Conservation (phyloP, 352 stramenopile species). For the Phytophthora ohioensis region DNA sequence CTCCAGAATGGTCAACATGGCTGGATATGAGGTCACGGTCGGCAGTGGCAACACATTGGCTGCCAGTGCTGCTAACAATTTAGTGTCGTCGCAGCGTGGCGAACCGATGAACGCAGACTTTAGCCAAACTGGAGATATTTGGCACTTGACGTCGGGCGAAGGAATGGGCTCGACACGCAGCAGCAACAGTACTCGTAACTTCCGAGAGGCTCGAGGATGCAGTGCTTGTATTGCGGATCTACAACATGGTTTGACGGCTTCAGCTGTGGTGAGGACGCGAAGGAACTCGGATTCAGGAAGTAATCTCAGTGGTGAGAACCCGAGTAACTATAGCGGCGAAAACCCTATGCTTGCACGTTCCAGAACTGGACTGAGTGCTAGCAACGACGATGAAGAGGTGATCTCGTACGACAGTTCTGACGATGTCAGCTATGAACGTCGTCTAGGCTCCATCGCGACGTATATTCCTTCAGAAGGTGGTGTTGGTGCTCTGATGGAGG, state of each 20-base stretch:
- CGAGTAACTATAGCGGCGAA: constrained; percentile 22
- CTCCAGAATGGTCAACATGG: constrained; percentile 64
- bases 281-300: constrained; percentile 29
- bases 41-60: constrained; percentile 34
- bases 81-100: constrained; percentile 20
- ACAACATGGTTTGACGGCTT: constrained; percentile 37
- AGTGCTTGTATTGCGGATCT: constrained; percentile 48
- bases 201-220: constrained; percentile 39
- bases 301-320: constrained; percentile 25
- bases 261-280: constrained; percentile 17
- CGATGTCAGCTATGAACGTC: constrained; percentile 42
- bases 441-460: constrained; percentile 42
- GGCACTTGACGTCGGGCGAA: constrained; percentile 19
- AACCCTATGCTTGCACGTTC: constrained; percentile 31
- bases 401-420: constrained; percentile 43
- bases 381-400: constrained; percentile 37
- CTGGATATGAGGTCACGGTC: constrained; percentile 46
- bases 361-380: constrained; percentile 29
- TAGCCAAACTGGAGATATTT: constrained; percentile 40
- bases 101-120: constrained; percentile 29
- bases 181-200: constrained; percentile 22
- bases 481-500: constrained; percentile 29
- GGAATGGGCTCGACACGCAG: constrained; percentile 10
- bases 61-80: constrained; percentile 15
- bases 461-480: constrained; percentile 42